A percentile compares a stretch with the other conserved stretches of the same genome.
Evolutionary conservation across 192 early-diverging fungal species (phyloP).

Genomic region (Jimgerdemannia lactiflua): DNA sequence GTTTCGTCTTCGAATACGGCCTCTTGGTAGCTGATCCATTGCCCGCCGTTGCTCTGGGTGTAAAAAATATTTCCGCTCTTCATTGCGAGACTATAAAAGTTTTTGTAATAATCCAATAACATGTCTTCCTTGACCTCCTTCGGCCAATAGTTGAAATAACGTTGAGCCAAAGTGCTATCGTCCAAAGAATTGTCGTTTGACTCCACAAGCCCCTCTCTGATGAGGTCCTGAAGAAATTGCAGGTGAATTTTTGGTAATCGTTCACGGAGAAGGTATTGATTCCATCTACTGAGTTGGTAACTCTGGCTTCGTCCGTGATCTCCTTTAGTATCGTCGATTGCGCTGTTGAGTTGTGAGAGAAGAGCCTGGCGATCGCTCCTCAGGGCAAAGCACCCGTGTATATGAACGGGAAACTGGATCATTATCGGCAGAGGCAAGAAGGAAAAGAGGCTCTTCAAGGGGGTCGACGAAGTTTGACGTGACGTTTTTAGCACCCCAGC

Average conservation of each 20-base stretch:
- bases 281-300: neutral
- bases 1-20: neutral
- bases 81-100: neutral
- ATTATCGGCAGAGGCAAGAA: constrained; percentile 29
- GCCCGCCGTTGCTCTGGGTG: neutral
- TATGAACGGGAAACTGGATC: constrained; percentile 25
- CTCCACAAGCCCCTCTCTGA: too few relatives aligned
- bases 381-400: constrained; percentile 35
- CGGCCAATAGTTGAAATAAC: neutral
- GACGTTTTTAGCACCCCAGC: neutral
- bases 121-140: neutral
- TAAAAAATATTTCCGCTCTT: neutral
- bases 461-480: too few relatives aligned
- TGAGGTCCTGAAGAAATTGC: neutral
- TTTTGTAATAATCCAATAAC: neutral
- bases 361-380: constrained; percentile 12
- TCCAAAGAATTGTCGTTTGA: neutral
- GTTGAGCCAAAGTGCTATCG: neutral
- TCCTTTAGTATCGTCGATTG: neutral
- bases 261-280: neutral
- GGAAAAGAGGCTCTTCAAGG: constrained; percentile 20
- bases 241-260: neutral
- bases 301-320: too few relatives aligned
- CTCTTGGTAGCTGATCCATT: neutral
- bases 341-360: neutral